Conservation (phyloP, 2,329 filamentous ascomycete genomes). For the Xylariaceae sp. region DNA sequence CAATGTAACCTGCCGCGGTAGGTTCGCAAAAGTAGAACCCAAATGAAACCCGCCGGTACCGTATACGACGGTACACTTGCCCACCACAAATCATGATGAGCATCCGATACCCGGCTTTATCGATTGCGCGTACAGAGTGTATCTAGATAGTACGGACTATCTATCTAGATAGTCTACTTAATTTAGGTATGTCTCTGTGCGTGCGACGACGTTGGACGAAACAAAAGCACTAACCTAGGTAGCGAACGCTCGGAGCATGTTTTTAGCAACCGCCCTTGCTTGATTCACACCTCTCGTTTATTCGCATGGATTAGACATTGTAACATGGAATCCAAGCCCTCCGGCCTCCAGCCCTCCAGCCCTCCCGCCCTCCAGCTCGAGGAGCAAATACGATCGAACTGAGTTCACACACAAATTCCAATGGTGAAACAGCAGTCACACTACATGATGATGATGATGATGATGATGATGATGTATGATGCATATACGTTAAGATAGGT, state of each 20-base stretch:
- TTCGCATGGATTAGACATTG: conserved; percentile 4
- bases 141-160: too few relatives aligned
- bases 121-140: too few relatives aligned
- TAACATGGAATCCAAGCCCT: not conserved
- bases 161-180: too few relatives aligned
- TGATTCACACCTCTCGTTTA: not conserved
- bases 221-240: not conserved
- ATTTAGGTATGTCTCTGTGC: too few relatives aligned
- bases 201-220: not conserved
- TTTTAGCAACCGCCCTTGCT: not conserved
- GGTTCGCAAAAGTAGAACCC: too few relatives aligned
- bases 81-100: too few relatives aligned
- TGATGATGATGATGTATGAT: not conserved
- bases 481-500: not conserved
- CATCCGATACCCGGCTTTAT: too few relatives aligned
- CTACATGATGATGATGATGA: not conserved
- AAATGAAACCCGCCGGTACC: too few relatives aligned
- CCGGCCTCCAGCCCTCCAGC: too few relatives aligned
- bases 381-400: not conserved
- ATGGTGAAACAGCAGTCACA: not conserved
- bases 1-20: too few relatives aligned
- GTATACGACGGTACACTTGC: too few relatives aligned
- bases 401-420: conserved; percentile 2
- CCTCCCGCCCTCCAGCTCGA: not conserved
- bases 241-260: not conserved